Percentiles rank a stretch among this genome's conserved stretches.
Conservation (phyloP, 352 stramenopile species). For the Peronosclerospora sorghi region DNA sequence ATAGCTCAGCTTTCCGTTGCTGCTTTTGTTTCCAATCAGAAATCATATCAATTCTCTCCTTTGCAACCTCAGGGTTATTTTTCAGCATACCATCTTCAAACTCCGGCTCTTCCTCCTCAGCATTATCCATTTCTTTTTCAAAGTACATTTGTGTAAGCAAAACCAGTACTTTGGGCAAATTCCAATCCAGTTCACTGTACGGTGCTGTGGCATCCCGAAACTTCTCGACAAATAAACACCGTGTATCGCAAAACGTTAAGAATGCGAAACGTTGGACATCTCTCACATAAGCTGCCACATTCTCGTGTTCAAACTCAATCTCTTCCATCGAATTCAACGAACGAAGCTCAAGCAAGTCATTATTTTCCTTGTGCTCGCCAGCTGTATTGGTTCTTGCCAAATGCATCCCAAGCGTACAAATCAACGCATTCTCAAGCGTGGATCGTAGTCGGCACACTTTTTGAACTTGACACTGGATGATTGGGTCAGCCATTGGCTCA, state of each 20-base stretch:
- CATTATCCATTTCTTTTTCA: slow-evolving; percentile 57
- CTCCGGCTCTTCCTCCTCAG: slow-evolving; percentile 35
- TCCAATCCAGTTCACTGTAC: slow-evolving; percentile 56
- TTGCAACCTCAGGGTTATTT: slow-evolving; percentile 4
- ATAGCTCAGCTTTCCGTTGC: slow-evolving; percentile 44
- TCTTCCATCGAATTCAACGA: slow-evolving; percentile 45
- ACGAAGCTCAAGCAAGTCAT: slow-evolving; percentile 6
- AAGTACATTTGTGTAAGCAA: slow-evolving; percentile 77
- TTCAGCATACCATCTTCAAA: slow-evolving; percentile 18
- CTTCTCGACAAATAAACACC: slow-evolving; percentile 78
- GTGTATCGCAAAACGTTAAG: slow-evolving; percentile 64
- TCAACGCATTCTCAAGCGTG: slow-evolving; percentile 46
- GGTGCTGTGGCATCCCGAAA: slow-evolving; percentile 48
- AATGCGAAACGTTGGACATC: slow-evolving; percentile 58
- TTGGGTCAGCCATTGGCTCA: slow-evolving; percentile 5
- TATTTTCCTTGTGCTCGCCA: slow-evolving; percentile 23
- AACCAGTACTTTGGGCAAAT: slow-evolving; percentile 51
- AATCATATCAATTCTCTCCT: slow-evolving; percentile 17
- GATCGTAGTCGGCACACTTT: slow-evolving; percentile 25
- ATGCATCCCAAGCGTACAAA: slow-evolving; percentile 69
- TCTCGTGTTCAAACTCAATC: slow-evolving; percentile 49
- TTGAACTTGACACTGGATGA: slow-evolving; percentile 26
- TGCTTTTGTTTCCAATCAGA: slow-evolving; percentile 22
- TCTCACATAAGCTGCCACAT: slow-evolving; percentile 40
- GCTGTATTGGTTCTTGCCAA: slow-evolving; percentile 27